phyloP scores from a whole-genome alignment of 140 eudicot genomes.

The Cichorium intybus region DNA sequence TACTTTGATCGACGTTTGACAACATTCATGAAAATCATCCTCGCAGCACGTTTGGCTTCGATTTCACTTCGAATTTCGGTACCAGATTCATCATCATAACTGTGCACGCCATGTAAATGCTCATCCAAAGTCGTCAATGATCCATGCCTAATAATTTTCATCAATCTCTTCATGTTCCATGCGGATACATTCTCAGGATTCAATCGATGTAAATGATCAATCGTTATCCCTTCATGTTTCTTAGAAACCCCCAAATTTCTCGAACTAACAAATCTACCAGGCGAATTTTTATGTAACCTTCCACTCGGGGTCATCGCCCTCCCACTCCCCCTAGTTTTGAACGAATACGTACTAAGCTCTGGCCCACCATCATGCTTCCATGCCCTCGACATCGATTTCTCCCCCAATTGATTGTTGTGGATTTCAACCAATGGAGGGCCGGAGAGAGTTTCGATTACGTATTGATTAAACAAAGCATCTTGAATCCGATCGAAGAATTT shows the following conservation, averaged over 20 bases:
- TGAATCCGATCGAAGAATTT: constrained; percentile 72
- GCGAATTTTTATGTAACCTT: constrained; percentile 1
- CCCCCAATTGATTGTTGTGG: constrained; percentile 35
- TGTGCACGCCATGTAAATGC: constrained; percentile 35
- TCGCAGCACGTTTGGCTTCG: constrained; percentile 65
- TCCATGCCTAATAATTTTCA: constrained; percentile 58
- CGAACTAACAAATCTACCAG: background rate
- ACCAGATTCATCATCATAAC: constrained; percentile 49
- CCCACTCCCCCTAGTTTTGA: constrained; percentile 21
- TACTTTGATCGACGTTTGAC: constrained; percentile 54
- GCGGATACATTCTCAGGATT: constrained; percentile 80
- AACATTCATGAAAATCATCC: constrained; percentile 64
- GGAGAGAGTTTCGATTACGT: constrained; percentile 52
- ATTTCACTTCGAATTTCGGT: constrained; percentile 62
- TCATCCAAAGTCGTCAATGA: constrained; percentile 68
- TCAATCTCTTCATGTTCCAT: constrained; percentile 86
- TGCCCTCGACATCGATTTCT: constrained; percentile 35
- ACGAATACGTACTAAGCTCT: constrained; percentile 25
- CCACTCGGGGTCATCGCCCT: constrained; percentile 11
- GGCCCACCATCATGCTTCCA: constrained; percentile 31
- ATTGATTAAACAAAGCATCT: constrained; percentile 62
- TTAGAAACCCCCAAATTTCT: constrained; percentile 18
- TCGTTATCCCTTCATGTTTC: constrained; percentile 38
- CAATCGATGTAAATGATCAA: constrained; percentile 61
- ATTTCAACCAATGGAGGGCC: constrained; percentile 65